Evolutionary conservation across 371 early-diverging fungal genomes (phyloP).

Genomic region (Apophysomyces ossiformis): DNA sequence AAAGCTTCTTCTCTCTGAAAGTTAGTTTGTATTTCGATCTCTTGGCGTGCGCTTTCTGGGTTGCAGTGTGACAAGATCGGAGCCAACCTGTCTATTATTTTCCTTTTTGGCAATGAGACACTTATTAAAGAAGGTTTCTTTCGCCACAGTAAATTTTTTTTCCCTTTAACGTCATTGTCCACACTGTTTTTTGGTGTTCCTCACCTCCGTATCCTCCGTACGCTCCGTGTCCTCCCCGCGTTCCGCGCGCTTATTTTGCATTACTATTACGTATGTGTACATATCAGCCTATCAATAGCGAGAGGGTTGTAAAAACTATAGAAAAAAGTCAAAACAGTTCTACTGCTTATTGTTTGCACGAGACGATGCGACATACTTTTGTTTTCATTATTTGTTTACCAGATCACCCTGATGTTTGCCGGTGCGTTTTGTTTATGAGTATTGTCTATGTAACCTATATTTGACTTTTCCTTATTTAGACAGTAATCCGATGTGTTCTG

Average conservation of each 20-base stretch:
- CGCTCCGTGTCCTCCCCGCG: slow-evolving; percentile 5
- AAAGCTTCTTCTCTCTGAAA: not conserved
- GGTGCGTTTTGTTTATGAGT: not conserved
- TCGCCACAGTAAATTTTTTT: not conserved
- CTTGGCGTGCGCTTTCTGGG: not conserved
- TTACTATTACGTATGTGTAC: too few relatives aligned
- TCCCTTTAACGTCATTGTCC: slow-evolving; percentile 1
- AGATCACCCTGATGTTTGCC: not conserved
- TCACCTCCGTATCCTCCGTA: not conserved
- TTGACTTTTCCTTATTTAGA: not conserved
- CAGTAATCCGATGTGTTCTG: not conserved
- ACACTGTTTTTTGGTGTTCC: too few relatives aligned
- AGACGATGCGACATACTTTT: slow-evolving; percentile 4
- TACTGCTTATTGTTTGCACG: not conserved
- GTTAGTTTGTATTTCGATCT: not conserved
- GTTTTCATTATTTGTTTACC: not conserved
- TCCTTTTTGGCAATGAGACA: not conserved
- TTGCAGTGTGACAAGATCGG: slow-evolving; percentile 8
- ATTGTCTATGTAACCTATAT: not conserved
- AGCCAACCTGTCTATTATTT: not conserved
- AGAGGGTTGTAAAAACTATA: not conserved
- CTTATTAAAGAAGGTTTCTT: not conserved
- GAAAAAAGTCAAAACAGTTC: too few relatives aligned
- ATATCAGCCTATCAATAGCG: too few relatives aligned
- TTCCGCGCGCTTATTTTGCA: not conserved